Evolutionary conservation across 2,329 filamentous ascomycete genomes (phyloP).

Genomic region (Penicillium sp.): DNA sequence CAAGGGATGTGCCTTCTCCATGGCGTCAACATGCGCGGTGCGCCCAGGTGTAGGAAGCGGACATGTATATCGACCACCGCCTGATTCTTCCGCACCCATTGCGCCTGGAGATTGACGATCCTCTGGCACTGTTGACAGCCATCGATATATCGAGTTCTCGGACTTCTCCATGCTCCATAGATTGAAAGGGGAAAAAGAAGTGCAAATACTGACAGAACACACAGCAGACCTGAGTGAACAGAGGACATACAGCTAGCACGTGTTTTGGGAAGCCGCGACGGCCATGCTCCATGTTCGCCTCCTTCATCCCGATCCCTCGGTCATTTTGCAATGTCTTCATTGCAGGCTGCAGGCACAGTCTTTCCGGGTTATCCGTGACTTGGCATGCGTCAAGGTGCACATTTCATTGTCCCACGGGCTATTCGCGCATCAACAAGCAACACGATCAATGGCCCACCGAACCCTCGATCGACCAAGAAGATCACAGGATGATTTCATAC

Average conservation of each 20-base stretch:
- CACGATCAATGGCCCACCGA: background rate
- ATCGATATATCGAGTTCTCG: constrained; percentile 10
- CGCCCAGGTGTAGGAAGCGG: background rate
- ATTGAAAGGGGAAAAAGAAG: background rate
- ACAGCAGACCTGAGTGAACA: background rate
- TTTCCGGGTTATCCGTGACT: background rate
- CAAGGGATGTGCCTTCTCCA: background rate
- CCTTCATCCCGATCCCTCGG: background rate
- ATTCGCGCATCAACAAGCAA: background rate
- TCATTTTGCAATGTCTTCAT: background rate
- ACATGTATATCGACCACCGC: background rate
- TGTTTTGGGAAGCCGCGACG: background rate
- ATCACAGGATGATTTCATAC: background rate
- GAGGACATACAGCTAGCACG: background rate
- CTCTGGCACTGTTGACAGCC: constrained; percentile 11
- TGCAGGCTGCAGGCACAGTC: background rate
- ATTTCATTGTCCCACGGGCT: background rate
- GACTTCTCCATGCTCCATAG: background rate
- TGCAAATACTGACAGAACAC: background rate
- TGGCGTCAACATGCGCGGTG: background rate
- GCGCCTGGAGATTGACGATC: background rate
- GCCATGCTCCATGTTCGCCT: background rate
- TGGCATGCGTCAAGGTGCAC: background rate
- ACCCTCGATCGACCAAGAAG: background rate
- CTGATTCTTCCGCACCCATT: background rate